Evolutionary conservation across 78 protist species (phyloP).

Genomic region (Pigoraptor vietnamica): DNA sequence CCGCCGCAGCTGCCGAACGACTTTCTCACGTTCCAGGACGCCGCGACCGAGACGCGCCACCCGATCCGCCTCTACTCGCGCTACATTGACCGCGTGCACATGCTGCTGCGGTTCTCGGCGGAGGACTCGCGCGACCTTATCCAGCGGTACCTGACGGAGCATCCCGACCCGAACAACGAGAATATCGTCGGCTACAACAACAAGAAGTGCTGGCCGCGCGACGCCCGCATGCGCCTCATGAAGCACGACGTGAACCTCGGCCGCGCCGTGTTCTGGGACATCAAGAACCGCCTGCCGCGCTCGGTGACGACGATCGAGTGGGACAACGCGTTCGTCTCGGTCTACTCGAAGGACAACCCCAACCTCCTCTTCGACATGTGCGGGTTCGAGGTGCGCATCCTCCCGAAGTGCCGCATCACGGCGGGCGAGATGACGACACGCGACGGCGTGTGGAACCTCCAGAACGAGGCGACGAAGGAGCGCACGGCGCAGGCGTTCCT

Average conservation of each 20-base stretch:
- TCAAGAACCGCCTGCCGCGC: conserved; percentile 95
- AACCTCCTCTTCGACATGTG: conserved; percentile 94
- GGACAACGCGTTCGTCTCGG: conserved; percentile 78
- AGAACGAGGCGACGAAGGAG: conserved; percentile 93
- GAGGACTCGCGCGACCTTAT: conserved; percentile 95
- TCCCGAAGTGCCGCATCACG: conserved; percentile 84
- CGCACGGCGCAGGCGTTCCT: conserved; percentile 96
- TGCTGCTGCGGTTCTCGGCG: conserved; percentile 81
- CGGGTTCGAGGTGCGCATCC: conserved; percentile 96
- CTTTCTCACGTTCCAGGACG: conserved; percentile 65
- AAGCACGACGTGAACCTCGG: conserved; percentile 99
- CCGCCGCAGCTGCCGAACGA: conserved; percentile 92
- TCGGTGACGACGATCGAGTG: conserved; percentile 84
- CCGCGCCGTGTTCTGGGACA: conserved; percentile 97
- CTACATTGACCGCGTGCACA: conserved; percentile 87
- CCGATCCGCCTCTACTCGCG: conserved; percentile 97
- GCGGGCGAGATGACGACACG: conserved; percentile 55
- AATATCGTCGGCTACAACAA: conserved; percentile 98
- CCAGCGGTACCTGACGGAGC: conserved; percentile 96
- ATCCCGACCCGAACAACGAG: conserved; percentile 99
- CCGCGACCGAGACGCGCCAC: conserved; percentile 83
- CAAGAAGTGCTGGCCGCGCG: conserved; percentile 99
- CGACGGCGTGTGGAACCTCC: conserved; percentile 98
- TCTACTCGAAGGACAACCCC: conserved; percentile 97
- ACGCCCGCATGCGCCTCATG: conserved; percentile 98